A percentile compares a stretch with the other conserved stretches of the same genome.
phyloP scores from a whole-genome alignment of 805 yeast species.

The Zygosaccharomyces bisporus region DNA sequence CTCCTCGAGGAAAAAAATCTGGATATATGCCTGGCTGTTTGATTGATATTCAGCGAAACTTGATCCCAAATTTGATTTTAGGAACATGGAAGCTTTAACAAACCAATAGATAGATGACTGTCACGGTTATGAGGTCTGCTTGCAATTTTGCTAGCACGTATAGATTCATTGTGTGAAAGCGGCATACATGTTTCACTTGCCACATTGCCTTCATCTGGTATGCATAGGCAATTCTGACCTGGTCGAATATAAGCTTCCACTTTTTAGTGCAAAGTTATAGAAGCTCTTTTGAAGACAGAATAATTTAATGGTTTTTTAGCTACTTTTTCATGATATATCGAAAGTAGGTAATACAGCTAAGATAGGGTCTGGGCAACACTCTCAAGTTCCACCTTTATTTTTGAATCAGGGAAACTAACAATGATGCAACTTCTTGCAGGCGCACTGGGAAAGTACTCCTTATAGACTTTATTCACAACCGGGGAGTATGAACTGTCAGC shows the following conservation, averaged over 20 bases:
- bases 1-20: slow-evolving; percentile 12
- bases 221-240: no score
- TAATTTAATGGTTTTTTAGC: background rate
- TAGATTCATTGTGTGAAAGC: background rate
- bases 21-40: slow-evolving; percentile 21
- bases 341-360: background rate
- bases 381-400: slow-evolving; percentile 51
- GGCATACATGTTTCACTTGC: no score
- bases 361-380: slow-evolving; percentile 37
- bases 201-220: no score
- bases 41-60: no score
- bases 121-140: no score
- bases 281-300: no score
- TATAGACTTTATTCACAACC: slow-evolving; percentile 45
- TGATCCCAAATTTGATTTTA: background rate
- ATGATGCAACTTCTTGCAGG: slow-evolving; percentile 55
- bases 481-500: slow-evolving; percentile 42
- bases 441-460: slow-evolving; percentile 42
- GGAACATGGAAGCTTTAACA: no score
- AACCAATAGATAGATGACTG: no score
- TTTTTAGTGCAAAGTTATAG: no score
- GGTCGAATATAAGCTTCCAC: no score
- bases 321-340: background rate
- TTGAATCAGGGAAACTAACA: slow-evolving; percentile 49
- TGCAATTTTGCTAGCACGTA: no score